phyloP scores from a whole-genome alignment of 176 grass and related monocot species.

The Puya raimondii region DNA sequence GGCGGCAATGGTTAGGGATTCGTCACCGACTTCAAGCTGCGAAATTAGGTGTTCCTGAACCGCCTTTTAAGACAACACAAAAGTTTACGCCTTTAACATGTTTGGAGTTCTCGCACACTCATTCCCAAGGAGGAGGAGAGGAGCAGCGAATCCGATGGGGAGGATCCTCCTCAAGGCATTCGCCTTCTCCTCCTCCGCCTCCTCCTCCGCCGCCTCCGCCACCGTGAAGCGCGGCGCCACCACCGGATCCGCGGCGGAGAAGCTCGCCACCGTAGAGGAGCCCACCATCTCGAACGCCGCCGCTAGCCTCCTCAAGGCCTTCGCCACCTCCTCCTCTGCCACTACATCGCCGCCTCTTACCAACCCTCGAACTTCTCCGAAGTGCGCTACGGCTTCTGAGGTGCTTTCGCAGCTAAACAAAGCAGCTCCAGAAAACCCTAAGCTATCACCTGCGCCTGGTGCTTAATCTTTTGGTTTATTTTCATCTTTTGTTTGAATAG shows the following conservation, averaged over 20 bases:
- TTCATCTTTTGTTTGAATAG: background rate
- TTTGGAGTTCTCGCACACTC: background rate
- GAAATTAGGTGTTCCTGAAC: too few species aligned
- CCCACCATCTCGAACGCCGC: background rate
- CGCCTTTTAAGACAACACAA: too few species aligned
- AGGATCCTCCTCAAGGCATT: background rate
- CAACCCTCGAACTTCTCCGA: too few species aligned
- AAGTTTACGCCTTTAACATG: too few species aligned
- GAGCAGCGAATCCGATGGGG: background rate
- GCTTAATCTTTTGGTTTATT: background rate
- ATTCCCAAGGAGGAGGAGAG: background rate
- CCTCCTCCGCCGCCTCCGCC: too few species aligned
- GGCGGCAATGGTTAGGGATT: too few species aligned
- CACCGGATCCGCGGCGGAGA: background rate
- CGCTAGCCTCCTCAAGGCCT: background rate
- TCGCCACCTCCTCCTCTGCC: background rate
- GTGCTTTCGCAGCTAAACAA: slow-evolving; percentile 14
- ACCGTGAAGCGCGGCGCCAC: too few species aligned
- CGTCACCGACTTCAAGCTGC: too few species aligned
- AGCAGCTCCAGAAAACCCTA: background rate
- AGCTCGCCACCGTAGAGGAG: background rate
- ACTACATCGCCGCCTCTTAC: too few species aligned
- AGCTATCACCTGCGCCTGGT: background rate
- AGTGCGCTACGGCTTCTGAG: background rate
- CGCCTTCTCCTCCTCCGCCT: background rate